Conservation (phyloP, 208 protist genomes). For the Naegleria gruberi region DNA sequence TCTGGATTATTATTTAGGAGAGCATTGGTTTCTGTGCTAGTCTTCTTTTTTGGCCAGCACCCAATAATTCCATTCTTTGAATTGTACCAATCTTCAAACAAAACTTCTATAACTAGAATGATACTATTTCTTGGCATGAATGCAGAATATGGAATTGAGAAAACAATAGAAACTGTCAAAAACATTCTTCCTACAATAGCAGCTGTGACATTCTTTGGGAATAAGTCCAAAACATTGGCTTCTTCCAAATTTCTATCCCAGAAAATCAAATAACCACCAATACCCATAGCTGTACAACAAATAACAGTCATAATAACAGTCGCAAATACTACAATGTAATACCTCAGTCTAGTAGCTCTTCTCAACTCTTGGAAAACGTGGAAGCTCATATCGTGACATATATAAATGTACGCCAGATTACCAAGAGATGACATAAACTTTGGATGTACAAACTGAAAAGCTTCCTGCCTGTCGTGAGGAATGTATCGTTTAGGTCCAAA, state of each 20-base stretch:
- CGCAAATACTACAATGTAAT: not conserved
- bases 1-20: not conserved
- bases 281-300: not conserved
- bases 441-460: not conserved
- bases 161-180: not conserved
- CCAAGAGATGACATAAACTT: not conserved
- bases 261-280: constrained; percentile 15
- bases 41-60: not conserved
- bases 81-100: not conserved
- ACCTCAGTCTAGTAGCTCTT: not conserved
- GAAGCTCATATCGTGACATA: constrained; percentile 16
- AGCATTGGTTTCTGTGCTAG: not conserved
- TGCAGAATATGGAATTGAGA: constrained; percentile 5
- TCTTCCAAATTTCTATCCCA: not conserved
- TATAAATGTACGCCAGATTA: not conserved
- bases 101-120: not conserved
- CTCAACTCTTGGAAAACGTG: not conserved
- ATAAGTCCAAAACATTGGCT: not conserved
- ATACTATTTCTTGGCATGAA: constrained; percentile 10
- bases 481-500: not conserved
- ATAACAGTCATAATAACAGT: not conserved
- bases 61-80: not conserved
- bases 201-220: not conserved
- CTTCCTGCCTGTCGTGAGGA: not conserved
- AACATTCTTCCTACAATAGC: not conserved